Percentiles rank a stretch among this genome's conserved stretches.
Evolutionary conservation across 2,329 filamentous ascomycete genomes (phyloP).

Genomic region (Phaeosphaeria sp.): DNA sequence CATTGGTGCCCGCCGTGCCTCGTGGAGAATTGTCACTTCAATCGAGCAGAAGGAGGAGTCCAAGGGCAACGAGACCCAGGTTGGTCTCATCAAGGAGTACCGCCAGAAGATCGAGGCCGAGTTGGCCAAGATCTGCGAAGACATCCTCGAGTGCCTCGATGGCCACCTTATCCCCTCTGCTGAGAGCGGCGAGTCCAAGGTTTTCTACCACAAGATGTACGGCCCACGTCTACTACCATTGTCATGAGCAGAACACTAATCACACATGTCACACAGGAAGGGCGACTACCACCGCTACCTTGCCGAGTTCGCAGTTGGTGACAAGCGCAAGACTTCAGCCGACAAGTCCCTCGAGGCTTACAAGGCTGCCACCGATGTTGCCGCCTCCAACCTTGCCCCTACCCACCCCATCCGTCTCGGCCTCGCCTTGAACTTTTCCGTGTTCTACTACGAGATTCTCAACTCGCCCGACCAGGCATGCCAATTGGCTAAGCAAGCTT

Average conservation of each 20-base stretch:
- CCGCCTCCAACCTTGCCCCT: slow-evolving; percentile 84
- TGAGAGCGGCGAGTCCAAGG: slow-evolving; percentile 96
- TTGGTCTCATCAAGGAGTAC: slow-evolving; percentile 94
- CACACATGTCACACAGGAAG: slow-evolving; percentile 70
- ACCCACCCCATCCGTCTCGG: slow-evolving; percentile 94
- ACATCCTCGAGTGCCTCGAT: slow-evolving; percentile 94
- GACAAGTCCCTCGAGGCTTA: slow-evolving; percentile 96
- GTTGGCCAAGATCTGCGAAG: slow-evolving; percentile 96
- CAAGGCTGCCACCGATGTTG: slow-evolving; percentile 91
- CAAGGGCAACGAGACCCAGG: slow-evolving; percentile 94
- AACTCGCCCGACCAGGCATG: slow-evolving; percentile 98
- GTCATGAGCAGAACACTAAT: slow-evolving; percentile 18
- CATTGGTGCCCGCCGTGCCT: slow-evolving; percentile 93
- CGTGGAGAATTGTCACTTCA: slow-evolving; percentile 97
- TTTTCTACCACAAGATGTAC: slow-evolving; percentile 99
- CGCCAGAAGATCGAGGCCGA: slow-evolving; percentile 97
- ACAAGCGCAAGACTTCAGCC: slow-evolving; percentile 93
- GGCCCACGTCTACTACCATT: neutral
- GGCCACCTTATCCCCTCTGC: slow-evolving; percentile 92
- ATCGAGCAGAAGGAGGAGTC: slow-evolving; percentile 99
- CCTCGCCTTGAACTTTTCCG: slow-evolving; percentile 93
- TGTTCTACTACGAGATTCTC: slow-evolving; percentile 99
- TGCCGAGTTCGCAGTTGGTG: slow-evolving; percentile 92
- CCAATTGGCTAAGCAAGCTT: slow-evolving; percentile 95
- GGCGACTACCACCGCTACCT: slow-evolving; percentile 99